Evolutionary conservation across 2,329 filamentous ascomycete genomes (phyloP), one percentile per base, ranked within the genome.

Genomic region (Epichloe sylvatica): DNA sequence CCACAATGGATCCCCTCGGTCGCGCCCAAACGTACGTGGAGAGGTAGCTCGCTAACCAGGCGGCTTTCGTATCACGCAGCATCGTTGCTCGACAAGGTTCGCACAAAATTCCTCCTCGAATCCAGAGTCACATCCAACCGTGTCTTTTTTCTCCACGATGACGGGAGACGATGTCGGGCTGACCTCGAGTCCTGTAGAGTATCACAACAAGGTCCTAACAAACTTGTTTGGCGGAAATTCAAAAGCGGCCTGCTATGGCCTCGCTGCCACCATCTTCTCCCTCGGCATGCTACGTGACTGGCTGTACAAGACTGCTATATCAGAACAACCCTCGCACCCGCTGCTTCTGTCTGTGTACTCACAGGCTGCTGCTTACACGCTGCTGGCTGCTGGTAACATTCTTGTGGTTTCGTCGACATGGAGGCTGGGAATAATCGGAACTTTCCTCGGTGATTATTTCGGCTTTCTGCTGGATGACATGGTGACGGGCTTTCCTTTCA

Each of bases 371-470:
- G 87, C 86, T 40, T 83, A 83, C 55, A 76, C 71, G 4, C 78
- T 97, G 49, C 77, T 97, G 59, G 74, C 75, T 30, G 63, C 71
- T 37, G 92, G 92, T 51, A 96, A 95, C 67, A 68, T 84, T 47
- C 80, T 98, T 36, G 92, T 98, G 46, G 60, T 97, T 46, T 83
- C 84, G 35, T 92, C 86, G 53, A 97, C 94, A 70, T 96, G 82
- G 81, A 85, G 83, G 35, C 80, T 98, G 39, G 92, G 92, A 51
- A 80, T 98, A 61, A 96, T 89, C 0, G 92, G 92, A 54, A 98
- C 92, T 37, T 98, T 96, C 65, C 75, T 98, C 36, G 92, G 92
- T 59, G 92, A 98, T 72, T 98, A 98, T 75, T 98, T 97, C 64
- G 92, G 92, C 58, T 96, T 97, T 65, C 75, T 98, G 56, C 94